Evolutionary conservation across 1,139 yeast genomes (phyloP), one percentile per base, ranked within the genome.

Genomic region (Nakaseomyces nivariensis): DNA sequence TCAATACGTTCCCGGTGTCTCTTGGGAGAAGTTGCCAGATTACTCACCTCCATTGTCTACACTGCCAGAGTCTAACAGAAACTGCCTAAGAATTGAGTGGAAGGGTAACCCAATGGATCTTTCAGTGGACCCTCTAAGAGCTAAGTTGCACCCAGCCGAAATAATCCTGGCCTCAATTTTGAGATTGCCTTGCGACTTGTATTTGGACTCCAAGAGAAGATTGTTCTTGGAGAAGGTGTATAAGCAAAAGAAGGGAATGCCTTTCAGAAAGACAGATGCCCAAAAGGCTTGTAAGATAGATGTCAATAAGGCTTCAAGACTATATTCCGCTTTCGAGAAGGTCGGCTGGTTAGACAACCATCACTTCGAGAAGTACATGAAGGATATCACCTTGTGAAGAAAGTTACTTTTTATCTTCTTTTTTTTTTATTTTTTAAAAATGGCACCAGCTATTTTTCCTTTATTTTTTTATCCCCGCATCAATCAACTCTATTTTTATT

Each of bases 231-330:
- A 92, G 66, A 90, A 90, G 70, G 95, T 89, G 40, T 78, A 79
- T 54, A 77, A 97, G 53, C 70, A 85, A 63, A 81, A 79, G 63
- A 75, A 74, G 51, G 87, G 86, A 33, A 76, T 85, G 67, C 95
- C 92, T 45, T 92, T 92, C 70, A 82, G 97, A 72, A 81, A 97
- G 71, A 92, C 97, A 0, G 98, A 92, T 67, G 95, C 97, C 11
- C 97, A 92, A 69, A 90, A 92, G 74, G 96, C 97, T 8, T 90
- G 97, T 67, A 80, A 96, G 58, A 90, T 92, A 56, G 98, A 92
- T 69, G 98, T 92, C 51, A 92, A 92, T 69, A 92, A 92, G 69
- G 97, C 97, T 1, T 84, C 95, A 50, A 77, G 97, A 60, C 72
- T 92, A 51, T 92, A 81, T 73, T 94, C 95, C 32, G 94, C 97